Evolutionary conservation across 2,329 filamentous ascomycete genomes (phyloP).

Genomic region (Stachybotrys chartarum): DNA sequence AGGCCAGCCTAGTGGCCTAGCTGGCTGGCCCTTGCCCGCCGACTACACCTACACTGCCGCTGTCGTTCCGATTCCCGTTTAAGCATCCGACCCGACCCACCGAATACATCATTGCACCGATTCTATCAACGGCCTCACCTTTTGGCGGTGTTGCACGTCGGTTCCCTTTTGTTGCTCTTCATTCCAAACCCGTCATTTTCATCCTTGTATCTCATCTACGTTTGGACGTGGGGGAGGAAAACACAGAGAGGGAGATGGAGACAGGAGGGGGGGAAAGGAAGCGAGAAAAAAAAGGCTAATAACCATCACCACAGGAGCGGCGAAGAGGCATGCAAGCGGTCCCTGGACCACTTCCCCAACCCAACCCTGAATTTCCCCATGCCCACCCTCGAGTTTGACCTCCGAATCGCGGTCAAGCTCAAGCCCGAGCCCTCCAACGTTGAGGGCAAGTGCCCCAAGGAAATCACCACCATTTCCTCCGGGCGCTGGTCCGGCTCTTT

Average conservation of each 20-base stretch:
- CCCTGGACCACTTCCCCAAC: constrained; percentile 32
- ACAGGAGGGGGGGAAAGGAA: neutral
- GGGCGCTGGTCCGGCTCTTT: constrained; percentile 42
- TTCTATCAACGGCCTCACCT: neutral
- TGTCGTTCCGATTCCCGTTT: no score
- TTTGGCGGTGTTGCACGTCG: no score
- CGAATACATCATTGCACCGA: neutral
- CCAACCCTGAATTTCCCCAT: constrained; percentile 35
- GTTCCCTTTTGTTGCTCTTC: no score
- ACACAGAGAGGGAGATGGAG: neutral
- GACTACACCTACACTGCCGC: no score
- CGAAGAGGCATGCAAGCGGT: constrained; percentile 29
- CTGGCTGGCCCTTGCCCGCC: no score
- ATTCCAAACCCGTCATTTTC: neutral
- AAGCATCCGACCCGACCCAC: neutral
- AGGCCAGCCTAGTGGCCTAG: no score
- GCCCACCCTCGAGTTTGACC: constrained; percentile 40
- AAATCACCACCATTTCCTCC: constrained; percentile 40
- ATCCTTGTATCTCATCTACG: neutral
- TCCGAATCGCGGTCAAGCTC: constrained; percentile 40
- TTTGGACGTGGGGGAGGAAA: neutral
- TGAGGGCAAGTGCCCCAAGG: constrained; percentile 35
- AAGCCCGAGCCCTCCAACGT: constrained; percentile 35
- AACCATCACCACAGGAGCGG: constrained; percentile 17
- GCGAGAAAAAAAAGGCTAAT: neutral